Evolutionary conservation across 2,329 filamentous ascomycete genomes (phyloP), one percentile per base, ranked within the genome.

Genomic region (Septoria petroselini): DNA sequence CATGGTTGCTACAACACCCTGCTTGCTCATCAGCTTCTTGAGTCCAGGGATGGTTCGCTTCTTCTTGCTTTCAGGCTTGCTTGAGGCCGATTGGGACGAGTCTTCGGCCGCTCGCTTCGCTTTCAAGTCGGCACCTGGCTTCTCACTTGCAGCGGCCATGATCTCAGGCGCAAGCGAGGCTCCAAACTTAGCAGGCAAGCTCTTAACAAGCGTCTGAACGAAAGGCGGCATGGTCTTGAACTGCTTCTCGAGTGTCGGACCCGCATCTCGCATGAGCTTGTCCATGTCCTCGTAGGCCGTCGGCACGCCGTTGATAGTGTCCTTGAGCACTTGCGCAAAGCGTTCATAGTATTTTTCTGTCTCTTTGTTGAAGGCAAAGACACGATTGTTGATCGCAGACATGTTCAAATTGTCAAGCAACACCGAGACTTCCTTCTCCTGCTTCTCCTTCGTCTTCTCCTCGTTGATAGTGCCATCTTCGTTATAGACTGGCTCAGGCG

Each of bases 251-350:
- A 86, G 68, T 57, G 83, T 77, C n/a, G 74, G 70, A 54, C 83
- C 81, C n/a, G 79, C 80, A 48, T 82, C 80, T 7, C 75, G 81
- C 56, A 85, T 73, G 14, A 85, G 73, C 64, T 77, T 80, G 61
- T 84, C 82, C n/a, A 98, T 83, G 67, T 98, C 93, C 64, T 86
- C 79, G 69, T 94, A 95, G 2, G 93, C 93, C 0, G 91, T 96
- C 2, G 93, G 93, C 1, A 89, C 93, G 54, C 93, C 93, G 66
- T 90, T 91, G 62, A 93, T 81, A 12, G 96, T 80, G 67, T 98
- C 93, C 66, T 91, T 93, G 65, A 98, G 86, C 27, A 96, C 84
- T 48, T 90, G 76, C 1, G 89, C 94, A 76, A 98, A 98, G 55
- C 84, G 82, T 46, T 83, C 80, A 43, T 95, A 80, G 23, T 95